These are phyloP conservation scores for Rhododendron henanense DNA, from an alignment of 148 eudicot genomes.

Conservation along the genomic window DNA sequence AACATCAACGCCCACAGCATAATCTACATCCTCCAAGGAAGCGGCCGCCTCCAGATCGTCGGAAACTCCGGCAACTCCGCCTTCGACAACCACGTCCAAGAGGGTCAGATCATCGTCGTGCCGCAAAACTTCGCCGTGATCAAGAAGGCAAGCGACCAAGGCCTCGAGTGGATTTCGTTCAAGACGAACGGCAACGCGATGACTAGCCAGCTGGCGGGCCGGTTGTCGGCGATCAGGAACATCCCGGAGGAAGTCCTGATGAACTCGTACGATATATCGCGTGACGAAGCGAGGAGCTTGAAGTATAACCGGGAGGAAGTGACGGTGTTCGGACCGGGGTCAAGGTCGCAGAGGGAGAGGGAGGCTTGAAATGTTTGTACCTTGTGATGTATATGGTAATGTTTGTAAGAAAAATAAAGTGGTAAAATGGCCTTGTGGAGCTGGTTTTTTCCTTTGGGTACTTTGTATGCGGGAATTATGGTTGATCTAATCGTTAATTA, in stretches of 20 bases:
- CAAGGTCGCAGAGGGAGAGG: not conserved
- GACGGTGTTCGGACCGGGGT: conserved; percentile 28
- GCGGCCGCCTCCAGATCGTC: conserved; percentile 45
- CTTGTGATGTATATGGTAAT: too few species aligned
- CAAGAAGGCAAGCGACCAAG: conserved; percentile 43
- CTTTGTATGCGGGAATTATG: not conserved
- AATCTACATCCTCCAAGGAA: conserved; percentile 41
- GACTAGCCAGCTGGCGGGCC: conserved; percentile 36
- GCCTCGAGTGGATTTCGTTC: conserved; percentile 58
- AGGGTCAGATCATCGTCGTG: conserved; percentile 54
- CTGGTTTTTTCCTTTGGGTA: too few species aligned
- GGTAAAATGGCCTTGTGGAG: too few species aligned
- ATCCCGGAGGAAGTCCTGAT: conserved; percentile 49
- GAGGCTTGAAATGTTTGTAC: not conserved
- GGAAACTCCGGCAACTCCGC: conserved; percentile 31
- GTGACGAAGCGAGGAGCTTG: conserved; percentile 46
- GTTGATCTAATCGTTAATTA: not conserved
- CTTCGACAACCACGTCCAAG: conserved; percentile 40
- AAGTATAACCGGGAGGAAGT: conserved; percentile 43
- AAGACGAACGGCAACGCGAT: conserved; percentile 43
- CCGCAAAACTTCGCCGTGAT: conserved; percentile 57
- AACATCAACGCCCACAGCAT: conserved; percentile 52
- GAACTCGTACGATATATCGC: conserved; percentile 38
- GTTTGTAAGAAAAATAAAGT: not conserved
- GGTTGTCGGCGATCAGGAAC: conserved; percentile 39